Conservation (phyloP, 345 rosid species). For the Gossypium bickii region DNA sequence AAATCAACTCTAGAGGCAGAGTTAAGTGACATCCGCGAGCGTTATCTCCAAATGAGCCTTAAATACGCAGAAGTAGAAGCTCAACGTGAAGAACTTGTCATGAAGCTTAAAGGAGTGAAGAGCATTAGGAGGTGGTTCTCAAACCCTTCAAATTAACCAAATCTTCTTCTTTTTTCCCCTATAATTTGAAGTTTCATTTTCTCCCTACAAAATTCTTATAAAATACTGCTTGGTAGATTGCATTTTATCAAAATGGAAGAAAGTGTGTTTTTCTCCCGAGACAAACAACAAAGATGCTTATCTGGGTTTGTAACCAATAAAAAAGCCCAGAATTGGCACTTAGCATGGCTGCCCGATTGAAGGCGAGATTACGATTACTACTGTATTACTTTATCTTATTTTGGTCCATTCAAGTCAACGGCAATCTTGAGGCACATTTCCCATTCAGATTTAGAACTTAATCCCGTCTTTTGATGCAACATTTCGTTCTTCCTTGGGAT, state of each 20-base stretch:
- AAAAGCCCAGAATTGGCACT: not conserved
- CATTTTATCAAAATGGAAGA: not conserved
- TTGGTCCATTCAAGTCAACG: not conserved
- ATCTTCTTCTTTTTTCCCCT: not conserved
- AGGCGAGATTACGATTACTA: not conserved
- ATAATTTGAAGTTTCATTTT: slow-evolving; percentile 3
- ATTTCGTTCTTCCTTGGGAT: no score
- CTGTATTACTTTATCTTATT: not conserved
- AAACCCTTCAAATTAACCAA: slow-evolving; percentile 3
- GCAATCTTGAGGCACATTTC: not conserved
- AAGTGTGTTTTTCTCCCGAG: not conserved
- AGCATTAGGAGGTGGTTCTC: slow-evolving; percentile 40
- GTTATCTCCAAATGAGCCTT: slow-evolving; percentile 56
- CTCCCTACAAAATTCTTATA: not conserved
- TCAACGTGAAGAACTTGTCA: slow-evolving; percentile 56
- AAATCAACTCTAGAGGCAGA: slow-evolving; percentile 50
- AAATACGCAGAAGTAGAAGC: slow-evolving; percentile 57
- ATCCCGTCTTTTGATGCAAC: no score
- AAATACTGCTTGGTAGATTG: not conserved
- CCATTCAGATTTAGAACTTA: not conserved
- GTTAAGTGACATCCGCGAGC: slow-evolving; percentile 45
- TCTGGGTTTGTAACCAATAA: slow-evolving; percentile 6
- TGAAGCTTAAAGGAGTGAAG: slow-evolving; percentile 46
- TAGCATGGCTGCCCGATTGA: not conserved
- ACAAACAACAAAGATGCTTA: not conserved